These are phyloP conservation scores for Hydnomerulius pinastri DNA, from an alignment of 768 basidiomycete species.

Conservation along the genomic window DNA sequence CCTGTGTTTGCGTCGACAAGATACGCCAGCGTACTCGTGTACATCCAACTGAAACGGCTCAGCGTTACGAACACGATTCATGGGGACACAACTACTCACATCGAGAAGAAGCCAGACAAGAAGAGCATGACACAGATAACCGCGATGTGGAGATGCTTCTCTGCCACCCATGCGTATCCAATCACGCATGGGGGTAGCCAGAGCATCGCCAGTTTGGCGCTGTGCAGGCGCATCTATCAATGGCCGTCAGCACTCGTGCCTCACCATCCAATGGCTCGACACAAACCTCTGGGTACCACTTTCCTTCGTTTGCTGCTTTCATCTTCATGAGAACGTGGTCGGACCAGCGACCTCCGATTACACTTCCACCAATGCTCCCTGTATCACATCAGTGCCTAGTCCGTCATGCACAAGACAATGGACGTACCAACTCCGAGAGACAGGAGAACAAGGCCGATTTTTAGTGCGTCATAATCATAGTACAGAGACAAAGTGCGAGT, in stretches of 20 bases:
- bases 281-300: conserved; percentile 64
- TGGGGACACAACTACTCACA: conserved; percentile 46
- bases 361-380: conserved; percentile 54
- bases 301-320: conserved; percentile 46
- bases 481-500: conserved; percentile 63
- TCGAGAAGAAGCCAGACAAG: conserved; percentile 68
- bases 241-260: not conserved
- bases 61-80: not conserved
- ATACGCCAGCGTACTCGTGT: conserved; percentile 76
- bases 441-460: conserved; percentile 77
- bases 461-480: conserved; percentile 69
- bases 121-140: conserved; percentile 75
- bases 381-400: not conserved
- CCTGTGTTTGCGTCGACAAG: conserved; percentile 87
- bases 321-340: conserved; percentile 48
- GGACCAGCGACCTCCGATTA: conserved; percentile 60
- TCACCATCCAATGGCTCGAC: not conserved
- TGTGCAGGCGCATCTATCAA: conserved; percentile 68
- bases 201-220: conserved; percentile 57
- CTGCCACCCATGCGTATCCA: conserved; percentile 75
- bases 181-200: conserved; percentile 58
- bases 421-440: conserved; percentile 66
- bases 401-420: not conserved
- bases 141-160: conserved; percentile 62
- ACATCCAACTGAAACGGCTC: conserved; percentile 47